Evolutionary conservation across 768 basidiomycete species (phyloP), one percentile per base, ranked within the genome.

Genomic region (Hirschioporus abietinus): DNA sequence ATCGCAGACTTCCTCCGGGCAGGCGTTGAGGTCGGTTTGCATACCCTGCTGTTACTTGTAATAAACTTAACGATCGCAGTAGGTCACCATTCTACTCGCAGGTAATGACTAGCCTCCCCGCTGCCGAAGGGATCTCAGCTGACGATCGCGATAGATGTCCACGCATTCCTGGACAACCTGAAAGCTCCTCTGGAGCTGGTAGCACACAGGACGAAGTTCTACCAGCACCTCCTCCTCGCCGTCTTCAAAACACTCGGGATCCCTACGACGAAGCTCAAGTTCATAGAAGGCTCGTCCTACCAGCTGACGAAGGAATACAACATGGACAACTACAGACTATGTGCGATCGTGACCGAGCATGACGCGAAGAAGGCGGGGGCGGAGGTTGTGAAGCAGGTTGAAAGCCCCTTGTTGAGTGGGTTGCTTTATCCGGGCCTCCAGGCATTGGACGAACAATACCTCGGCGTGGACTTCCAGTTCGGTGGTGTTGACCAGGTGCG

Each of bases 361-460:
- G 97, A 99, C 71, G 95, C 96, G 26, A 96, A 96, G 76, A 97
- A 97, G 77, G 97, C 97, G 0, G 97, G 97, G 6, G 96, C 97
- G 1, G 97, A 99, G 76, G 97, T 99, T 66, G 97, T 99, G 71
- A 99, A 99, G 77, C 96, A 98, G 77, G 92, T 96, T 6, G 92
- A 95, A 68, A 94, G 90, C 72, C 92, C 95, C 0, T 80, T 96
- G 63, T 81, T 99, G 65, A 95, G 93, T 69, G 95, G 95, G 1
- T 77, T 99, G 68, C 84, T 99, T 66, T 99, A 99, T 83, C 97
- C 97, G 0, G 95, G 96, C 52, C 77, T 99, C 58, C 97, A 99
- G 72, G 96, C 97, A 10, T 86, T 99, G 27, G 97, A 99, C 71
- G 97, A 99, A 77, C 88, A 99, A 79, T 98, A 99, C 83, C 85